Conservation (phyloP, 441 rosid species). For the Flueggea neowawraea region DNA sequence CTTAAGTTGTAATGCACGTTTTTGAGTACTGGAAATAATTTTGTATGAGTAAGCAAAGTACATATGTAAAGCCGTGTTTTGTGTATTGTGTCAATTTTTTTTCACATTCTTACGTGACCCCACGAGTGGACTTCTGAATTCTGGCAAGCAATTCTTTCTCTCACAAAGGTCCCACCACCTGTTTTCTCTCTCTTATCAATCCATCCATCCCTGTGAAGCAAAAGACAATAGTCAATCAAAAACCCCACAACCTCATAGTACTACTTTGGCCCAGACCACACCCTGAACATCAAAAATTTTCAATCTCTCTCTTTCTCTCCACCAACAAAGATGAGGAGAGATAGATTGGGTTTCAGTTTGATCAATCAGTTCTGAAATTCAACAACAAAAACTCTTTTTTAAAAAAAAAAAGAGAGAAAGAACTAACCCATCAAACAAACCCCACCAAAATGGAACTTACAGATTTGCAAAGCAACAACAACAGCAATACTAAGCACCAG, state of each 20-base stretch:
- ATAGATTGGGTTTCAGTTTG: neutral
- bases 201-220: neutral
- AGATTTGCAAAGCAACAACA: conserved; percentile 41
- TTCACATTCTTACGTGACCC: conserved; percentile 19
- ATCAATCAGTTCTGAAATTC: conserved; percentile 13
- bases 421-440: neutral
- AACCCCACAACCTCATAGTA: conserved; percentile 24
- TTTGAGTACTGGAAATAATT: no score
- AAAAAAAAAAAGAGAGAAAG: neutral
- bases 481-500: neutral
- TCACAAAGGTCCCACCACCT: no score
- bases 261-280: conserved; percentile 2
- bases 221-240: conserved; percentile 52
- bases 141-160: no score
- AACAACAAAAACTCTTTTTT: neutral
- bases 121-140: conserved; percentile 36
- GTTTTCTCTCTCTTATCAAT: no score
- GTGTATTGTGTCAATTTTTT: neutral
- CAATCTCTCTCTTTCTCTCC: conserved; percentile 13
- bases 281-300: conserved; percentile 7
- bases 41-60: no score
- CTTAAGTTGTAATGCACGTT: no score
- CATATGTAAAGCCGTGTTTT: no score
- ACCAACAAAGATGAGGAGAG: neutral
- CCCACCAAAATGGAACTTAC: conserved; percentile 55